phyloP scores from a whole-genome alignment of 441 rosid species.

The Francoa sonchifolia region DNA sequence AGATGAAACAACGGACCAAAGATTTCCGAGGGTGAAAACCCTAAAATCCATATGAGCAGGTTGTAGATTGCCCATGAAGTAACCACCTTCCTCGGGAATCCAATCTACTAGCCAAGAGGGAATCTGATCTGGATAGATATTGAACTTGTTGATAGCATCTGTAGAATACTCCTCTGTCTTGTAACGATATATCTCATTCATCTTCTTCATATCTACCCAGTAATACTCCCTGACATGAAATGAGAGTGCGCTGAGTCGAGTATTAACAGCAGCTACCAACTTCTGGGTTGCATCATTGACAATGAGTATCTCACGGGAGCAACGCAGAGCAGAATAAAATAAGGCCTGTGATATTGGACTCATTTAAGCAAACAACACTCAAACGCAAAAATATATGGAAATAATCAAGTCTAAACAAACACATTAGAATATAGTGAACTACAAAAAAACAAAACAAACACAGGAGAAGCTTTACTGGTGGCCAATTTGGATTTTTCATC shows the following conservation, averaged over 20 bases:
- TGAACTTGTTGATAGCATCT: slow-evolving; percentile 84
- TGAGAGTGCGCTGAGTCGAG: slow-evolving; percentile 71
- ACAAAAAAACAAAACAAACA: no score
- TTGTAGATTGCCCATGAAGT: slow-evolving; percentile 74
- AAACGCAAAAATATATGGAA: no score
- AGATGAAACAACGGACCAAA: slow-evolving; percentile 67
- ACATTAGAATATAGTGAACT: no score
- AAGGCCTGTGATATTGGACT: slow-evolving; percentile 41
- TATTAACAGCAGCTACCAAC: slow-evolving; percentile 72
- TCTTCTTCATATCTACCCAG: slow-evolving; percentile 73
- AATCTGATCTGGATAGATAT: slow-evolving; percentile 91
- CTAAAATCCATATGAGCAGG: slow-evolving; percentile 97
- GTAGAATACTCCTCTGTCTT: slow-evolving; percentile 83
- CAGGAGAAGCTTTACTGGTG: no score
- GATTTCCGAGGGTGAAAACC: slow-evolving; percentile 86
- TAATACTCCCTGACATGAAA: slow-evolving; percentile 87
- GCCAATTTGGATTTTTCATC: no score
- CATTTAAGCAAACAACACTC: neutral
- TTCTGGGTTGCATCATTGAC: slow-evolving; percentile 70
- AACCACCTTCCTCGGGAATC: slow-evolving; percentile 84
- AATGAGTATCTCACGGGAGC: slow-evolving; percentile 77
- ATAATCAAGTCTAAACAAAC: no score
- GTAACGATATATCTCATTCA: slow-evolving; percentile 94
- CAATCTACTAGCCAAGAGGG: slow-evolving; percentile 95
- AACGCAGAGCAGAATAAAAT: slow-evolving; percentile 72